Evolutionary conservation across 495 filamentous ascomycete species (phyloP).

Genomic region (Lasiosphaeriaceae sp.): DNA sequence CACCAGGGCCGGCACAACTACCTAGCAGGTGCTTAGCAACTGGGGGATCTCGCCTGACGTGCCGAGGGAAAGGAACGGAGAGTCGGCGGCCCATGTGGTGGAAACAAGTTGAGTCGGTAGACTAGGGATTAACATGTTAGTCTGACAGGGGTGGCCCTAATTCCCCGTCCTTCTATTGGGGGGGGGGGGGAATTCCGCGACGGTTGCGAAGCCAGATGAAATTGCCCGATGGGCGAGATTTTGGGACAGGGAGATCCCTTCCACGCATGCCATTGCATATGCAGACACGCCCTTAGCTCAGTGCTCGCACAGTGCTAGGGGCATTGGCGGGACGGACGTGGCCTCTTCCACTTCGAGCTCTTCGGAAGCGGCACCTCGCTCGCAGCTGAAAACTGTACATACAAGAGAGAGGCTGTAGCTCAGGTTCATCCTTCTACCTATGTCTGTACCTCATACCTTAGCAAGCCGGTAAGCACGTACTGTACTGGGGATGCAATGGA

Average conservation of each 20-base stretch:
- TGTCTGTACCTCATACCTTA: too few relatives aligned
- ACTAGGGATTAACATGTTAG: background rate
- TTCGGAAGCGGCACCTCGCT: background rate
- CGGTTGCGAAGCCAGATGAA: conserved; percentile 38
- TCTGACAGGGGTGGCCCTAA: background rate
- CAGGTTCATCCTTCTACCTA: too few relatives aligned
- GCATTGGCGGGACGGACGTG: too few relatives aligned
- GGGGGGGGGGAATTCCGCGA: conserved; percentile 20
- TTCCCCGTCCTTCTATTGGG: background rate
- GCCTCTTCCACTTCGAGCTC: too few relatives aligned
- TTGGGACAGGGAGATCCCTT: conserved; percentile 26
- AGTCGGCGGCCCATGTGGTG: background rate
- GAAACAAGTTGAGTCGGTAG: background rate
- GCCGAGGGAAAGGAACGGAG: conserved; percentile 7
- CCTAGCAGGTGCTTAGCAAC: too few relatives aligned
- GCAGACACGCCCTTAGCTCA: conserved; percentile 14
- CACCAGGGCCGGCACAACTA: too few relatives aligned
- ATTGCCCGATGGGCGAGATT: conserved; percentile 38
- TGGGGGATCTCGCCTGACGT: background rate
- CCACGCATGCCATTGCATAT: conserved; percentile 33
- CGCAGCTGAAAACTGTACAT: background rate
- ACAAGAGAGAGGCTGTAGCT: too few relatives aligned
- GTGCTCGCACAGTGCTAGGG: conserved; percentile 9
- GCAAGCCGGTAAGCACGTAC: too few relatives aligned
- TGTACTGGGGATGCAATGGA: too few relatives aligned